Evolutionary conservation across 169 alveolate species (phyloP), one percentile per base, ranked within the genome.

Genomic region (Plasmodium chabaudi): DNA sequence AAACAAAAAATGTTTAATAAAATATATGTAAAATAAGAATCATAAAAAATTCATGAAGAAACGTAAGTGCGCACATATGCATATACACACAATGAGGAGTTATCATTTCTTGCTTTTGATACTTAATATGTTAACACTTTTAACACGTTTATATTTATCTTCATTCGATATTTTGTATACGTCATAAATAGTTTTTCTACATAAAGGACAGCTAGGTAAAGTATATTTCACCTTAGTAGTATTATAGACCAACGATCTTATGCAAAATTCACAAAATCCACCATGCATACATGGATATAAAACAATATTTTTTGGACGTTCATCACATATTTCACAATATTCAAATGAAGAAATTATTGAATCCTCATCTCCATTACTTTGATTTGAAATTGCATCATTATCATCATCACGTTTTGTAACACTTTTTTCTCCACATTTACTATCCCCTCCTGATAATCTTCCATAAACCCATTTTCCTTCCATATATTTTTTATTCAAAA

Each of bases 281-380:
- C 91, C 91, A 65, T 86, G 91, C 91, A 86, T 86, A 55, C 91
- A 86, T 34, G 91, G 91, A 23, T 86, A 61, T 39, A 86, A 53
- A 9, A 86, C 87, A n/a, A 86, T 74, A 70, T 86, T 86, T 70
- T 86, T 86, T 15, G 25, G 25, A 13, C 87, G 87, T 21, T 86
- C 91, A 69, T 86, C 91, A 61, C 91, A 86, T 23, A 86, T 86
- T 69, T 86, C 91, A 64, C 91, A 86, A 57, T 69, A 86, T 53
- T 86, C 91, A 34, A 34, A 34, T 23, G 39, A 55, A 6, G 90
- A 15, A 12, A 49, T 13, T 27, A 60, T 13, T 0, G 27, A 51
- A 5, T 70, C 25, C 47, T 53, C 55, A 17, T 82, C 51, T 10
- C 17, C 4, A 67, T 64, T 42, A 25, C 42, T 60, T 27, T 82